Base-by-base conservation (phyloP, 208 protist genomes). In the Leishmania gerbilli region DNA sequence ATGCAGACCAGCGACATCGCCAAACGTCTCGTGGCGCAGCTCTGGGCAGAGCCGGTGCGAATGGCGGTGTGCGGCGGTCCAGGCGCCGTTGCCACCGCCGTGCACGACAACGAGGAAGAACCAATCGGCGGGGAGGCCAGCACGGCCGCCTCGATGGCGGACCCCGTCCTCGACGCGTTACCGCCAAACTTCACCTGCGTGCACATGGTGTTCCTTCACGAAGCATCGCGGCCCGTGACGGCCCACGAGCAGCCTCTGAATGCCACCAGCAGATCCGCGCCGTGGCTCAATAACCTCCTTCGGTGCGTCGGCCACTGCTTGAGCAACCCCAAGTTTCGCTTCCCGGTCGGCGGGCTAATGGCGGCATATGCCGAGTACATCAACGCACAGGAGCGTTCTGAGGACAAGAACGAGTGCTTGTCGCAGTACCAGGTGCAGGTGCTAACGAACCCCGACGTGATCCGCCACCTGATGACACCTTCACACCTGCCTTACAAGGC, bases 361-460 rank as follows among this genome's bases (percentile, higher is more conserved):
- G 71, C 87, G 31, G 88, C 87, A 37, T 95, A 95, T 80, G 84
- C 84, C 0, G 91, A 95, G 79, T 84, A 84, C 34, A 71, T 93
- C 13, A 82, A 87, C 67, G 45, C 56, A 24, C n/a, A 80, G 5
- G 71, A 77, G 13, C 75, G 24, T 24, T 58, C 77, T 9, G 77
- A 89, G 2, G 67, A 84, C 37, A 71, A 76, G 65, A 79, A 88
- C 71, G 53, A 75, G 34, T 74, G 49, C 67, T 34, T 80, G 8
- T 51, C 62, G 3, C 53, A 79, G 55, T 82, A 76, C 77, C 77
- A 82, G 31, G 87, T 95, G 71, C 94, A 97, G 77, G 91, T 97
- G 42, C 84, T 94, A 40, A 94, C 90, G 5, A 90, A 90, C 77
- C 85, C 87, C 11, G 82, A 90, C 47, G 88, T 91, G 9, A 79